Conservation (phyloP, 768 basidiomycete species). For the Suillus variegatus region DNA sequence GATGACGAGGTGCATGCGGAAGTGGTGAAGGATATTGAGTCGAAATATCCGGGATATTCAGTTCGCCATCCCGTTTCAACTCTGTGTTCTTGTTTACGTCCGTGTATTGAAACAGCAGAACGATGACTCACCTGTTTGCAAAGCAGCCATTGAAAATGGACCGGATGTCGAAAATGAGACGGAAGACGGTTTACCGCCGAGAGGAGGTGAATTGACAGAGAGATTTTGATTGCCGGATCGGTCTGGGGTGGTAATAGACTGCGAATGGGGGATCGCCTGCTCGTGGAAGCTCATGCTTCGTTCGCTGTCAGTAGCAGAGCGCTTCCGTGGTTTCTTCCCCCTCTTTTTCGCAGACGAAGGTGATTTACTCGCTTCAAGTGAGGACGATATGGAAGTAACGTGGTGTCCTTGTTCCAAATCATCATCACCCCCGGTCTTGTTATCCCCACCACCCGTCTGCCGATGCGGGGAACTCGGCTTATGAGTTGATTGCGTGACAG, state of each 20-base stretch:
- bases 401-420: neutral
- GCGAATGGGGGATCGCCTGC: neutral
- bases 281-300: neutral
- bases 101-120: neutral
- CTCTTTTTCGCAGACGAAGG: neutral
- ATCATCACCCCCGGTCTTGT: conserved; percentile 1
- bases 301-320: neutral
- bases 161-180: conserved; percentile 3
- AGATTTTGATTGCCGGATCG: neutral
- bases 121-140: neutral
- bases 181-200: neutral
- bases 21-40: neutral
- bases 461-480: neutral
- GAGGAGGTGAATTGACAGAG: neutral
- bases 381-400: neutral
- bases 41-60: neutral
- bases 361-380: neutral
- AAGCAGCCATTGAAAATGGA: neutral
- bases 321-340: neutral
- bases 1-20: conserved; percentile 8
- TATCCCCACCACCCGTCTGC: neutral
- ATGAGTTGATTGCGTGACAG: neutral
- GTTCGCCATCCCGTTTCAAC: conserved; percentile 2
- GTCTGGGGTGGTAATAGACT: neutral
- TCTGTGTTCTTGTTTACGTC: neutral